phyloP scores from a whole-genome alignment of 257 asterid species.

The Paulownia fortunei region DNA sequence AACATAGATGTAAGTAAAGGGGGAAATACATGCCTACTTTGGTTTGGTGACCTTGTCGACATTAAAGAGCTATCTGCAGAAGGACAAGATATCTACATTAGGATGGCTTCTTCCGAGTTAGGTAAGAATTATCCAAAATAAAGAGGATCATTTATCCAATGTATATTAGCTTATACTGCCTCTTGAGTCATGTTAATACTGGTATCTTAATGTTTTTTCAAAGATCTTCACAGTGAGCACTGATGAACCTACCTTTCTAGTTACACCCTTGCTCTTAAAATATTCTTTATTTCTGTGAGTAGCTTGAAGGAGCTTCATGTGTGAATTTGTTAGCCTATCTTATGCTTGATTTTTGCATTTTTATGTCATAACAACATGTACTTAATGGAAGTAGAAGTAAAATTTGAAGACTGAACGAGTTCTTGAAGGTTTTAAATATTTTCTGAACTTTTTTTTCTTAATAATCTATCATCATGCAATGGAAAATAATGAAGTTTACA shows the following conservation, averaged over 20 bases:
- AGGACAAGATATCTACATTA: constrained; percentile 39
- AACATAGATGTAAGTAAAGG: constrained; percentile 29
- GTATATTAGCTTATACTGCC: background rate
- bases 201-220: background rate
- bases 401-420: no score
- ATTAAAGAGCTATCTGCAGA: constrained; percentile 30
- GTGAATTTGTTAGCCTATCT: background rate
- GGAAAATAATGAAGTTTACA: background rate
- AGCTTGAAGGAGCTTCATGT: no score
- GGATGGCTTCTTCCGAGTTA: constrained; percentile 40
- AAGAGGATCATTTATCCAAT: no score
- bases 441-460: background rate
- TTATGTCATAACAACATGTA: no score
- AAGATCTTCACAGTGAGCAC: no score
- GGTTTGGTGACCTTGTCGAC: constrained; percentile 44
- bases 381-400: no score
- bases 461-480: background rate
- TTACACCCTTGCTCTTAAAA: no score
- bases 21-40: constrained; percentile 36
- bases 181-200: background rate
- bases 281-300: background rate
- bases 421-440: no score
- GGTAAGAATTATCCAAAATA: constrained; percentile 7
- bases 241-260: no score
- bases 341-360: no score